Evolutionary conservation across 2,329 filamentous ascomycete species (phyloP).

Genomic region (Ophiostoma perfectum): DNA sequence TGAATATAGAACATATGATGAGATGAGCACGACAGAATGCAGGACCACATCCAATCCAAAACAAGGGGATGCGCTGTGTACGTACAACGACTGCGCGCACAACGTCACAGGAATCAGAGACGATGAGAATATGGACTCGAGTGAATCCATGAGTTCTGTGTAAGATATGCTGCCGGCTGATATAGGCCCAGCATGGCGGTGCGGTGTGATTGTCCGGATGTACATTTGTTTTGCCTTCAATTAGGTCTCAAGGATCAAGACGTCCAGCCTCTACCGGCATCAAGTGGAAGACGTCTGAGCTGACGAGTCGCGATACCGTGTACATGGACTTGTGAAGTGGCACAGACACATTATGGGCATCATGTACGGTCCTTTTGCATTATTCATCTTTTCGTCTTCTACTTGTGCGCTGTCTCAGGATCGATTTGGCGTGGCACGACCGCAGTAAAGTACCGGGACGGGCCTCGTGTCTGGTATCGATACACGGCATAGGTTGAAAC

Average conservation of each 20-base stretch:
- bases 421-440: neutral
- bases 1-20: neutral
- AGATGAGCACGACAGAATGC: neutral
- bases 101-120: neutral
- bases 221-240: too few relatives aligned
- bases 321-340: too few relatives aligned
- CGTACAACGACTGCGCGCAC: neutral
- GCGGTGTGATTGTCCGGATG: too few relatives aligned
- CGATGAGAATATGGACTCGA: neutral
- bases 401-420: neutral
- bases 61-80: neutral
- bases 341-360: too few relatives aligned
- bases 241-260: too few relatives aligned
- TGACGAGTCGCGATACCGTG: too few relatives aligned
- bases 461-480: neutral
- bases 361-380: too few relatives aligned
- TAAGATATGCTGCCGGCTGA: too few relatives aligned
- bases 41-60: neutral
- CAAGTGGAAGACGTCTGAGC: too few relatives aligned
- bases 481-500: slow-evolving; percentile 5
- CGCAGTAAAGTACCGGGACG: slow-evolving; percentile 8
- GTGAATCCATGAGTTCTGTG: neutral
- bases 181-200: too few relatives aligned
- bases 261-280: too few relatives aligned
- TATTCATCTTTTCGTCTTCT: neutral